Evolutionary conservation across 2,329 filamentous ascomycete species (phyloP).

Genomic region (Ophiocordyceps camponoti-floridani): DNA sequence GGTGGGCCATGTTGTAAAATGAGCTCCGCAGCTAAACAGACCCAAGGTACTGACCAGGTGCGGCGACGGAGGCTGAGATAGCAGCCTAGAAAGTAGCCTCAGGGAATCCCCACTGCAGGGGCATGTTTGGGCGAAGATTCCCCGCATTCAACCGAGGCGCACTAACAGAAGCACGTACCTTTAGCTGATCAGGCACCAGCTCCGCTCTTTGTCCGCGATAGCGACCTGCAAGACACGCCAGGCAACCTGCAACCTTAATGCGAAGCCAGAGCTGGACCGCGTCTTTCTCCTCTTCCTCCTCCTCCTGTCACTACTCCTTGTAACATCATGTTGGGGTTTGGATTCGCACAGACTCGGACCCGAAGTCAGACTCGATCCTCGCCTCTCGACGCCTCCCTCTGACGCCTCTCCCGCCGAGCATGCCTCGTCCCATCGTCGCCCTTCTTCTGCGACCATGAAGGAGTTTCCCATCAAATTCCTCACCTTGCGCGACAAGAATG

Average conservation of each 20-base stretch:
- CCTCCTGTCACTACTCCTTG: background rate
- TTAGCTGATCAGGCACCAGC: background rate
- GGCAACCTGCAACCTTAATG: no score
- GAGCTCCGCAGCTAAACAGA: no score
- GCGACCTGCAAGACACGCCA: no score
- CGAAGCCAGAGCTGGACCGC: background rate
- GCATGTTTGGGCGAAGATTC: background rate
- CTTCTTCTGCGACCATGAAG: constrained; percentile 25
- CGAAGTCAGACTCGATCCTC: background rate
- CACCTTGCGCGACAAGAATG: constrained; percentile 49
- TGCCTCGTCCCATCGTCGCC: constrained; percentile 13
- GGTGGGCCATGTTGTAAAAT: no score
- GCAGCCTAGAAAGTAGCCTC: no score
- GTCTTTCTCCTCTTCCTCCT: background rate
- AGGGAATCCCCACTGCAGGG: no score
- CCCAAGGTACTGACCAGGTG: no score
- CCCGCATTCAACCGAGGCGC: background rate
- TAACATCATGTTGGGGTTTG: background rate
- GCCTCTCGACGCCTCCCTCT: background rate
- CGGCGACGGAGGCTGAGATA: no score
- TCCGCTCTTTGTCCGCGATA: background rate
- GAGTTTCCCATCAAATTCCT: constrained; percentile 46
- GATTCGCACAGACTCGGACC: background rate
- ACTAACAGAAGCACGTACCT: background rate
- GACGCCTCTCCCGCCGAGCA: background rate